phyloP scores from a whole-genome alignment of 1,284 basidiomycete species.

The Pisolithus thermaeus region DNA sequence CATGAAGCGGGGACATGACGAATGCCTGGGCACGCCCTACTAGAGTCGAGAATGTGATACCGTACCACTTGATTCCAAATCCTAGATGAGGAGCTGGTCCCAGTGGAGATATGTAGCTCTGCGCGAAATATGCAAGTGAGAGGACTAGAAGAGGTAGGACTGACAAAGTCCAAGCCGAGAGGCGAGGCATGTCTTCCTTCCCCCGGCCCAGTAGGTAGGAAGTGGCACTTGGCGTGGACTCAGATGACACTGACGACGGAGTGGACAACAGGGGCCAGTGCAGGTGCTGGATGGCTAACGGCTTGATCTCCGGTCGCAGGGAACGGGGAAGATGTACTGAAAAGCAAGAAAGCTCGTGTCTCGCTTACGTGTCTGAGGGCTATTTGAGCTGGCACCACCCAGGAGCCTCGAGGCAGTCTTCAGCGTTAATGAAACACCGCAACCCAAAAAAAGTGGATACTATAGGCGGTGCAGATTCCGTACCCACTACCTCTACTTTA shows the following conservation, averaged over 20 bases:
- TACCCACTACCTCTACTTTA: not conserved
- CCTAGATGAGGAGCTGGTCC: conserved; percentile 29
- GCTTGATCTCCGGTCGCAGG: too few species aligned
- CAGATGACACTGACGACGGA: too few species aligned
- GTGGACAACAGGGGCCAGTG: too few species aligned
- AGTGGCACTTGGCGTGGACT: too few species aligned
- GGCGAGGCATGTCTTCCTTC: conserved; percentile 18
- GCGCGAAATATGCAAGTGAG: conserved; percentile 26
- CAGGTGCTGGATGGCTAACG: too few species aligned
- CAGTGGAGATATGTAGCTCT: conserved; percentile 28
- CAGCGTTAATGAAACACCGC: not conserved
- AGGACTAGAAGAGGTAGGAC: conserved; percentile 23
- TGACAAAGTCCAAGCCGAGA: conserved; percentile 15
- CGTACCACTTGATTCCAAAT: conserved; percentile 15
- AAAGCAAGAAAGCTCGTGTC: not conserved
- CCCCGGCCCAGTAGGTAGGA: not conserved
- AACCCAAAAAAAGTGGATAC: not conserved
- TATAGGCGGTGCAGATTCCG: not conserved
- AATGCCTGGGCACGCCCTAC: conserved; percentile 20
- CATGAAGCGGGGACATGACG: conserved; percentile 15
- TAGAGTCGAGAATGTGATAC: conserved; percentile 20
- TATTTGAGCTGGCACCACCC: not conserved
- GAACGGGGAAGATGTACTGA: too few species aligned
- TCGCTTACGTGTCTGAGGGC: not conserved
- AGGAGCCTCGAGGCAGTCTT: not conserved